These are phyloP conservation scores for Diplotaxis tenuifolia DNA, from an alignment of 345 rosid genomes.

Conservation along the genomic window DNA sequence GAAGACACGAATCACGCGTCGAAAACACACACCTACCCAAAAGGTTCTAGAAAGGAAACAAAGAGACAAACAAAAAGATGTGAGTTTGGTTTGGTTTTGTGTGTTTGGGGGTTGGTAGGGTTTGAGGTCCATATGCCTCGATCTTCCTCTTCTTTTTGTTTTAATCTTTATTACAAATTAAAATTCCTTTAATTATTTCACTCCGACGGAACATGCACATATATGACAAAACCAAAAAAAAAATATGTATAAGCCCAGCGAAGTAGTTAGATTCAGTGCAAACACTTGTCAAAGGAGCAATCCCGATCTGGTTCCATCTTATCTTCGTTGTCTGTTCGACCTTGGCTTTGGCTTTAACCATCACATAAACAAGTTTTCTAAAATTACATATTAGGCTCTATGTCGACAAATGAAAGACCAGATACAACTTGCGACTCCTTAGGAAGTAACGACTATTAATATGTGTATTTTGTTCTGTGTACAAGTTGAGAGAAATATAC, in stretches of 20 bases:
- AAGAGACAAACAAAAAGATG: not conserved
- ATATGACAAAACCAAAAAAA: too few relatives aligned
- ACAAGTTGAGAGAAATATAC: too few relatives aligned
- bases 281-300: slow-evolving; percentile 39
- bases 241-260: slow-evolving; percentile 1
- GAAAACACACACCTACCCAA: slow-evolving; percentile 30
- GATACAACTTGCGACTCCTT: not conserved
- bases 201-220: not conserved
- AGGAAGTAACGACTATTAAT: slow-evolving; percentile 6
- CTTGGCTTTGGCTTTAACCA: slow-evolving; percentile 34
- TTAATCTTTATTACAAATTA: not conserved
- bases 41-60: slow-evolving; percentile 9
- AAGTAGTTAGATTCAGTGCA: slow-evolving; percentile 38
- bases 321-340: slow-evolving; percentile 37
- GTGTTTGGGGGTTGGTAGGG: too few relatives aligned
- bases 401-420: not conserved
- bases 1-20: slow-evolving; percentile 25
- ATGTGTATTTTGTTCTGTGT: too few relatives aligned
- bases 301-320: slow-evolving; percentile 38
- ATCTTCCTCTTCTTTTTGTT: not conserved
- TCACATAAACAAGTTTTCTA: not conserved
- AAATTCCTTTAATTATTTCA: not conserved
- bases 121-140: slow-evolving; percentile 34
- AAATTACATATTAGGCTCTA: not conserved
- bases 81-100: slow-evolving; percentile 27